phyloP scores from a whole-genome alignment of 208 protist species.

The Acanthamoeba divionensis region DNA sequence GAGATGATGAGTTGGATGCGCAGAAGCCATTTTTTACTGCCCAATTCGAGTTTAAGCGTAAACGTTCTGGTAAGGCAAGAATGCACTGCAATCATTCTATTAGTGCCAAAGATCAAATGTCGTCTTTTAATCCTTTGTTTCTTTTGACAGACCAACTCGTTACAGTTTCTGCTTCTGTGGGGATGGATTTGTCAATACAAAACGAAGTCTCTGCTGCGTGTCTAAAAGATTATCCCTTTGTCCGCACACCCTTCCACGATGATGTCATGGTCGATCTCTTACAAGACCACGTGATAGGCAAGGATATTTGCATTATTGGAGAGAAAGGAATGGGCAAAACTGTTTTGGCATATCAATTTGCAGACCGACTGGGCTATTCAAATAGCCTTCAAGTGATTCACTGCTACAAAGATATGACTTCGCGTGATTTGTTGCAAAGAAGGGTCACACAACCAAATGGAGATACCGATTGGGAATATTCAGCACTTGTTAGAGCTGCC shows the following conservation, averaged over 20 bases:
- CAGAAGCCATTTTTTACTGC: too few species aligned
- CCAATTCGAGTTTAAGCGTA: too few species aligned
- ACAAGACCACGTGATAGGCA: conserved; percentile 70
- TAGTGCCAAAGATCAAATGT: too few species aligned
- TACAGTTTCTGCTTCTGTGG: too few species aligned
- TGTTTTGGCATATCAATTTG: conserved; percentile 81
- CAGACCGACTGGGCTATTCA: conserved; percentile 48
- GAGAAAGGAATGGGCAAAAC: conserved; percentile 89
- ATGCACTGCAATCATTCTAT: too few species aligned
- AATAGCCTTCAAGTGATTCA: conserved; percentile 71
- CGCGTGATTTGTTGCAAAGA: conserved; percentile 91
- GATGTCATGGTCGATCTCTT: conserved; percentile 58
- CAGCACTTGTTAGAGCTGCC: conserved; percentile 85
- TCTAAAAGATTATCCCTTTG: not conserved
- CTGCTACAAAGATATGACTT: conserved; percentile 91
- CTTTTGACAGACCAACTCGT: too few species aligned
- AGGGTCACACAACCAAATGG: conserved; percentile 81
- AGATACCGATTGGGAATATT: conserved; percentile 88
- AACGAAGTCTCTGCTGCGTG: too few species aligned
- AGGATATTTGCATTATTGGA: conserved; percentile 86
- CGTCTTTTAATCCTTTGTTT: too few species aligned
- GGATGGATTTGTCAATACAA: too few species aligned
- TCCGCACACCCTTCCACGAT: not conserved
- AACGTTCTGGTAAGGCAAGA: too few species aligned
- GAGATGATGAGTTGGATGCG: too few species aligned